These are phyloP conservation scores for Pichia californica DNA, from an alignment of 805 yeast genomes.

Conservation along the genomic window DNA sequence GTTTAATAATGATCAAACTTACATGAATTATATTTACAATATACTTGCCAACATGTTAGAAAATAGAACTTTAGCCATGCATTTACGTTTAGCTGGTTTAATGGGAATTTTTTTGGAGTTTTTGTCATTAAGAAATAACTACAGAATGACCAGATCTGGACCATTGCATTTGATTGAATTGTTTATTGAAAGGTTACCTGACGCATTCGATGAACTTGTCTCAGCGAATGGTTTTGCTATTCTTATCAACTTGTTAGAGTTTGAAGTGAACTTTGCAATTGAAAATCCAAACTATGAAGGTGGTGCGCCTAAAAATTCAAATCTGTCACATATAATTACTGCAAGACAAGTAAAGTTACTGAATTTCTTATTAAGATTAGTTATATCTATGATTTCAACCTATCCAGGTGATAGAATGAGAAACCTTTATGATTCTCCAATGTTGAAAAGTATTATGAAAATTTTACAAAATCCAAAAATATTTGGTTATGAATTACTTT, in stretches of 20 bases:
- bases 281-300: slow-evolving; percentile 49
- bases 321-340: slow-evolving; percentile 44
- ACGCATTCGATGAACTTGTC: slow-evolving; percentile 56
- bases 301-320: slow-evolving; percentile 48
- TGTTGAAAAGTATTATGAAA: slow-evolving; percentile 54
- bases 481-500: slow-evolving; percentile 63
- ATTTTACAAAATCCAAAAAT: slow-evolving; percentile 49
- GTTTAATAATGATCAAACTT: slow-evolving; percentile 20
- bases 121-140: slow-evolving; percentile 43
- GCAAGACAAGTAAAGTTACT: slow-evolving; percentile 55
- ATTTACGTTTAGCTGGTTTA: slow-evolving; percentile 70
- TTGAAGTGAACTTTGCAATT: slow-evolving; percentile 61
- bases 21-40: slow-evolving; percentile 42
- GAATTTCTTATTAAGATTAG: slow-evolving; percentile 57
- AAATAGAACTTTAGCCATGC: slow-evolving; percentile 45
- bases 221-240: slow-evolving; percentile 58
- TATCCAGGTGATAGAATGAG: slow-evolving; percentile 81
- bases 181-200: slow-evolving; percentile 38
- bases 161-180: slow-evolving; percentile 53
- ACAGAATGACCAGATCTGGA: slow-evolving; percentile 53
- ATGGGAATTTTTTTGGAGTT: slow-evolving; percentile 60
- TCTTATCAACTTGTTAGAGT: slow-evolving; percentile 52
- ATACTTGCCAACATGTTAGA: slow-evolving; percentile 57
- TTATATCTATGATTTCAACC: slow-evolving; percentile 55
- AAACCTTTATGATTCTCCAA: slow-evolving; percentile 77